Percentiles rank a stretch among this genome's conserved stretches.
Evolutionary conservation across 306 rosid species (phyloP).

Genomic region (Lotus japonicus): DNA sequence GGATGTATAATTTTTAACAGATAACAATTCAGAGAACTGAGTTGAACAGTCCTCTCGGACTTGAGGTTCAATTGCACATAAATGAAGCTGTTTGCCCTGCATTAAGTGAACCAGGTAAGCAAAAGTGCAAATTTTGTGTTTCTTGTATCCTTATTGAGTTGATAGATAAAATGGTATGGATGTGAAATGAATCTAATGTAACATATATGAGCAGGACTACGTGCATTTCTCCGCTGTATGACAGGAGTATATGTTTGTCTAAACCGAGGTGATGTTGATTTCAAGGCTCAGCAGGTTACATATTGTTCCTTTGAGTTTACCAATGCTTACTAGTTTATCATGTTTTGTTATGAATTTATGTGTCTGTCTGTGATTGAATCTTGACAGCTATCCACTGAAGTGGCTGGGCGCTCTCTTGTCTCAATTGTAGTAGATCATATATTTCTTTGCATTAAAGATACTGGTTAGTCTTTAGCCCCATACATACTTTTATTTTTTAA

Average conservation of each 20-base stretch:
- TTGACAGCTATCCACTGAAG: constrained; percentile 75
- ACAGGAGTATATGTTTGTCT: constrained; percentile 85
- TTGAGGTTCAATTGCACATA: constrained; percentile 82
- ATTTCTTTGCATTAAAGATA: constrained; percentile 82
- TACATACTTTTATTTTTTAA: background rate
- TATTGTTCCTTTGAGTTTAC: constrained; percentile 6
- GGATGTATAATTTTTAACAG: constrained; percentile 36
- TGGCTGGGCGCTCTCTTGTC: constrained; percentile 81
- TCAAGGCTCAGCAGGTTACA: constrained; percentile 61
- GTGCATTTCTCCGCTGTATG: constrained; percentile 88
- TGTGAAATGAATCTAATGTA: constrained; percentile 16
- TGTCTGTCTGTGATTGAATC: constrained; percentile 25
- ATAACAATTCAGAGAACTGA: constrained; percentile 87
- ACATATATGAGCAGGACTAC: constrained; percentile 56
- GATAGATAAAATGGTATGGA: background rate
- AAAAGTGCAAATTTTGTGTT: background rate
- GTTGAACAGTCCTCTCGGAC: constrained; percentile 85
- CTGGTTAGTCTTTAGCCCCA: constrained; percentile 52
- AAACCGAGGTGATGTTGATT: constrained; percentile 80
- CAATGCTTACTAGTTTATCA: constrained; percentile 8
- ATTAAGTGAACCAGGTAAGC: constrained; percentile 81
- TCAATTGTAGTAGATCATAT: constrained; percentile 84
- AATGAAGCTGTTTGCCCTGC: constrained; percentile 93
- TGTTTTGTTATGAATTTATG: constrained; percentile 17
- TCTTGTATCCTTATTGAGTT: constrained; percentile 10